Evolutionary conservation across 228 moss, liverwort and hornwort genomes (phyloP), one percentile per base, ranked within the genome.

Genomic region (Sphagnum fallax): DNA sequence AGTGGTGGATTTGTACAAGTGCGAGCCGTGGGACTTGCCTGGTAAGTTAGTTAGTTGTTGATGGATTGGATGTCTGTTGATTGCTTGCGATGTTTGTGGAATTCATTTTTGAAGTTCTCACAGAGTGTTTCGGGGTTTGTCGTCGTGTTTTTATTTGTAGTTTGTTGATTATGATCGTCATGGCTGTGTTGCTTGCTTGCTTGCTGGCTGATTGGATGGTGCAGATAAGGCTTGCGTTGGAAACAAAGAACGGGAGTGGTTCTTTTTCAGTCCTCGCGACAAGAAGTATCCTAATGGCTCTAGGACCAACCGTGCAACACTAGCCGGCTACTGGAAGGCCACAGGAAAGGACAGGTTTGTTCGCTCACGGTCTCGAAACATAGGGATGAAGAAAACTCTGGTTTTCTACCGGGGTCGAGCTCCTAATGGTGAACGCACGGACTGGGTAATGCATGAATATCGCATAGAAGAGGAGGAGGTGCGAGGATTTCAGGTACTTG

Each of bases 371-470:
- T 64, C 58, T 32, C 68, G 55, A 49, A 78, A 78, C 4, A 77
- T 62, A 4, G 84, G 87, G 0, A 84, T 87, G 84, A 87, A 87
- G 76, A 87, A 87, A 61, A 83, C 87, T 6, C 76, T 87, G 1
- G 87, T 87, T 0, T 87, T 80, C 8, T 87, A 87, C 65, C 78
- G 5, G 53, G 87, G 87, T 5, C 83, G 87, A 18, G 87, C 87
- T 12, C 87, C 87, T 4, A 78, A 73, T 1, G 87, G 87, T 0
- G 73, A 75, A 13, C 72, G 83, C 6, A 87, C 87, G 0, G 81
- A 87, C 60, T 87, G 87, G 87, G 83, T 87, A 8, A 87, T 87
- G 87, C 87, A 87, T 63, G 87, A 87, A 79, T 87, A 87, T 48
- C 78, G 87, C 0, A 78, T 87, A 81, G 81, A 83, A 55, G 87